These are phyloP conservation scores for Vitis hybrid DNA, from an alignment of 177 flowering plant genomes.

Conservation along the genomic window DNA sequence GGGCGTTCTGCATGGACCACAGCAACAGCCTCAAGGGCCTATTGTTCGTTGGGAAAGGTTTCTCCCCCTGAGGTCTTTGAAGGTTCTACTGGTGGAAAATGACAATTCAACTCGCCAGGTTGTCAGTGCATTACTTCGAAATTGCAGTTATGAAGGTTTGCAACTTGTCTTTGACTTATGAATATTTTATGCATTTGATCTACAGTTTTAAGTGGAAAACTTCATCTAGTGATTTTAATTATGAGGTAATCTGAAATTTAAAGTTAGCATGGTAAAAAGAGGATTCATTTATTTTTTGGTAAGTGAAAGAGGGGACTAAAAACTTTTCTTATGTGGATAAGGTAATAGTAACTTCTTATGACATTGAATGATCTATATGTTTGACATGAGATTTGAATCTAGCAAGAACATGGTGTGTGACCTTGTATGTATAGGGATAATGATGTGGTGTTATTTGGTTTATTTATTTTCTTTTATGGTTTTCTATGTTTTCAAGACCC, in stretches of 20 bases:
- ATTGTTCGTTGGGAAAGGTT: constrained; percentile 55
- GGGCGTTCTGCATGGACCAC: constrained; percentile 11
- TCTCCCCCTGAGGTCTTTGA: constrained; percentile 40
- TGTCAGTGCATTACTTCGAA: constrained; percentile 52
- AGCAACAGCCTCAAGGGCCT: constrained; percentile 29
- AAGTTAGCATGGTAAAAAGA: too few species aligned
- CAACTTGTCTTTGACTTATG: neutral
- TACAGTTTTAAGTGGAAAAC: neutral
- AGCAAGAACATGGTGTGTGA: too few species aligned
- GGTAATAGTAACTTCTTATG: too few species aligned
- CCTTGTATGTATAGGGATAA: too few species aligned
- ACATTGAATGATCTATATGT: too few species aligned
- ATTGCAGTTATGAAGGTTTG: constrained; percentile 60
- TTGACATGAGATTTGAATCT: too few species aligned
- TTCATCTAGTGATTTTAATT: neutral
- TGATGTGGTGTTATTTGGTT: too few species aligned
- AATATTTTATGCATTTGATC: neutral
- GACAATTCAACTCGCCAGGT: constrained; percentile 63
- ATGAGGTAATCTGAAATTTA: neutral
- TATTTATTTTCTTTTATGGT: too few species aligned
- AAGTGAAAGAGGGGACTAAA: too few species aligned
- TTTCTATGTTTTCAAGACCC: neutral
- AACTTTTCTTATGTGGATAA: neutral
- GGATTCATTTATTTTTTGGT: neutral
- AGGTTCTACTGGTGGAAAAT: constrained; percentile 57